Evolutionary conservation across 306 rosid genomes (phyloP).

Genomic region (Ochetophila trinervis): DNA sequence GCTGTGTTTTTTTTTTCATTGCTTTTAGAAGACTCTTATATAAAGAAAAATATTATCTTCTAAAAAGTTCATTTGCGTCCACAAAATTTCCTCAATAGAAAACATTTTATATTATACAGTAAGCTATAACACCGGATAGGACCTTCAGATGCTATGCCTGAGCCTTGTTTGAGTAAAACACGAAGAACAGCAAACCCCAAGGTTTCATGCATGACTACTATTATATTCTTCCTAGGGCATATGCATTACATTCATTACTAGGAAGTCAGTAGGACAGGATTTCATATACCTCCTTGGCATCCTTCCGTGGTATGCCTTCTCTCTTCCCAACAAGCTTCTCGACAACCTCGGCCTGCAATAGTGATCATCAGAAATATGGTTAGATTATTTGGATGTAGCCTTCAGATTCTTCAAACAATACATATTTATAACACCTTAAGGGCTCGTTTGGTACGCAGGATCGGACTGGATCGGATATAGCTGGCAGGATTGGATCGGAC

Average conservation of each 20-base stretch:
- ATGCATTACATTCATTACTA: not conserved
- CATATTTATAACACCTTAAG: not conserved
- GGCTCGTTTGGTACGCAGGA: too few relatives aligned
- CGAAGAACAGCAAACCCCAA: not conserved
- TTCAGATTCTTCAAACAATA: slow-evolving; percentile 3
- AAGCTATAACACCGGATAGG: not conserved
- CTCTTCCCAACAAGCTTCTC: slow-evolving; percentile 90
- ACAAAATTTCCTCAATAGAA: too few relatives aligned
- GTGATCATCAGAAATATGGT: slow-evolving; percentile 22
- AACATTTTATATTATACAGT: too few relatives aligned
- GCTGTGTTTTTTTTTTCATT: too few relatives aligned
- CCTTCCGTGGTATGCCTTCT: slow-evolving; percentile 96
- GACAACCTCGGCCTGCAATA: slow-evolving; percentile 86
- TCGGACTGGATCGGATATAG: too few relatives aligned
- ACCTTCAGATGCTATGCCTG: too few relatives aligned
- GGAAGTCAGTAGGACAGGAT: not conserved
- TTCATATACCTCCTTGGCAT: slow-evolving; percentile 92
- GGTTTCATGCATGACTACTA: not conserved
- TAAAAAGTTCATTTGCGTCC: too few relatives aligned
- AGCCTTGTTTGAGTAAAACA: too few relatives aligned
- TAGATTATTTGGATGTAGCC: slow-evolving; percentile 10
- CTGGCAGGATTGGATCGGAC: too few relatives aligned
- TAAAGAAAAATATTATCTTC: too few relatives aligned
- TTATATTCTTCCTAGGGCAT: not conserved
- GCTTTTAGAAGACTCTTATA: too few relatives aligned